Percentiles rank a stretch among this genome's conserved stretches.
Conservation (phyloP, 208 protist species). For the Vickermania ingenoplastis region DNA sequence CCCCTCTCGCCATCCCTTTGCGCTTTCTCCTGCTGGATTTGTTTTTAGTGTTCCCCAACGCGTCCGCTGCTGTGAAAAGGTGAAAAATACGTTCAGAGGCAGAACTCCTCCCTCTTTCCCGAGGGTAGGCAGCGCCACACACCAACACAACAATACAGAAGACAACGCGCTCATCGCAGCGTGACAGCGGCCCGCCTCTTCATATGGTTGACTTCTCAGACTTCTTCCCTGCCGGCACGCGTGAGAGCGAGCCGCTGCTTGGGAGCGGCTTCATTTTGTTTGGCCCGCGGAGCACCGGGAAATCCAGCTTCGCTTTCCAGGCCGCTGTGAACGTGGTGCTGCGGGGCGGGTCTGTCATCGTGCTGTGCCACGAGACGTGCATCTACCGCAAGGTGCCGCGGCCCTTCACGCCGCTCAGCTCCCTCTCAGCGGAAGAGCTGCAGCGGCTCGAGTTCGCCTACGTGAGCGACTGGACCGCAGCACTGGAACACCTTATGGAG, state of each 20-base stretch:
- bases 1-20: no score
- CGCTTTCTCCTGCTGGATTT: no score
- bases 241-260: slow-evolving; percentile 10
- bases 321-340: slow-evolving; percentile 37
- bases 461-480: slow-evolving; percentile 20
- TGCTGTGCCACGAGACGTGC: slow-evolving; percentile 38
- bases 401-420: slow-evolving; percentile 40
- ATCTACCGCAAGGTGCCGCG: slow-evolving; percentile 46
- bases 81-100: no score
- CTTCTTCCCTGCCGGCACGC: slow-evolving; percentile 14
- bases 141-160: no score
- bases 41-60: no score
- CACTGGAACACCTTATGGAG: slow-evolving; percentile 23
- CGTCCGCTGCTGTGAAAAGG: no score
- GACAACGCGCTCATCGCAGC: no score
- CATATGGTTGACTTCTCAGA: slow-evolving; percentile 8
- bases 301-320: slow-evolving; percentile 65
- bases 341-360: slow-evolving; percentile 16
- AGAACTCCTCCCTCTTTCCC: no score
- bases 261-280: slow-evolving; percentile 44
- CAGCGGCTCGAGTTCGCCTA: slow-evolving; percentile 53
- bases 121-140: no score
- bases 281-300: slow-evolving; percentile 33
- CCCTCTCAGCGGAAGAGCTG: slow-evolving; percentile 21
- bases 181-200: no score